These are phyloP conservation scores for Talaromyces sp. DNA, from an alignment of 2,329 filamentous ascomycete genomes.

Conservation along the genomic window DNA sequence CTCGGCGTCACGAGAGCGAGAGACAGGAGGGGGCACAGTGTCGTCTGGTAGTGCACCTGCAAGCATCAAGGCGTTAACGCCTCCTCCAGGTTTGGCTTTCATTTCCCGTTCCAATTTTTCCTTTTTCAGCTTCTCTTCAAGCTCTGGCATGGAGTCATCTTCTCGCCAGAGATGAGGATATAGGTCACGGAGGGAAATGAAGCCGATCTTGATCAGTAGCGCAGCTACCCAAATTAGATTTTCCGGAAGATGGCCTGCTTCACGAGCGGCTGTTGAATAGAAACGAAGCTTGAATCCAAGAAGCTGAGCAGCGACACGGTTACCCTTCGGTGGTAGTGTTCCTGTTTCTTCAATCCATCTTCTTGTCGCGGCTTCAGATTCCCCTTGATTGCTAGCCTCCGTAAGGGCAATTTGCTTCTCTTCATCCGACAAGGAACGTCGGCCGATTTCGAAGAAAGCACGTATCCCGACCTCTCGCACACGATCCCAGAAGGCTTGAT, in stretches of 20 bases:
- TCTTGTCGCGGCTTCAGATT: conserved; percentile 54
- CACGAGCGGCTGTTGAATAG: conserved; percentile 74
- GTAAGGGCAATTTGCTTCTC: conserved; percentile 48
- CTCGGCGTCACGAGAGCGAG: conserved; percentile 47
- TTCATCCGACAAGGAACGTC: conserved; percentile 59
- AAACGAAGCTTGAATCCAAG: conserved; percentile 96
- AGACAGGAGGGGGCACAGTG: conserved; percentile 46
- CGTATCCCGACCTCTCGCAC: conserved; percentile 70
- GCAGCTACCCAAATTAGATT: conserved; percentile 91
- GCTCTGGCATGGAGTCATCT: conserved; percentile 73
- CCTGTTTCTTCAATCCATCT: conserved; percentile 77
- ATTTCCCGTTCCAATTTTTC: conserved; percentile 75
- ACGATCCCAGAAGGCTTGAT: conserved; percentile 72
- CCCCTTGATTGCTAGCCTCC: conserved; percentile 32
- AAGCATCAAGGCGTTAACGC: conserved; percentile 76
- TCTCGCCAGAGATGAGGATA: conserved; percentile 86
- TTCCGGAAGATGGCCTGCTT: conserved; percentile 73
- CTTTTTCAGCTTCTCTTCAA: conserved; percentile 65
- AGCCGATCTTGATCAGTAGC: conserved; percentile 92
- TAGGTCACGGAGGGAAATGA: conserved; percentile 84
- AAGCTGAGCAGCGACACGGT: conserved; percentile 85
- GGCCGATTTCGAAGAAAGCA: conserved; percentile 86
- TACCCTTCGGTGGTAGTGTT: conserved; percentile 77
- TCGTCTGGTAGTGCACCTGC: conserved; percentile 86
- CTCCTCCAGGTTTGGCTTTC: conserved; percentile 63